phyloP scores from a whole-genome alignment of 106 monocot species.

The Gastrodia elata region DNA sequence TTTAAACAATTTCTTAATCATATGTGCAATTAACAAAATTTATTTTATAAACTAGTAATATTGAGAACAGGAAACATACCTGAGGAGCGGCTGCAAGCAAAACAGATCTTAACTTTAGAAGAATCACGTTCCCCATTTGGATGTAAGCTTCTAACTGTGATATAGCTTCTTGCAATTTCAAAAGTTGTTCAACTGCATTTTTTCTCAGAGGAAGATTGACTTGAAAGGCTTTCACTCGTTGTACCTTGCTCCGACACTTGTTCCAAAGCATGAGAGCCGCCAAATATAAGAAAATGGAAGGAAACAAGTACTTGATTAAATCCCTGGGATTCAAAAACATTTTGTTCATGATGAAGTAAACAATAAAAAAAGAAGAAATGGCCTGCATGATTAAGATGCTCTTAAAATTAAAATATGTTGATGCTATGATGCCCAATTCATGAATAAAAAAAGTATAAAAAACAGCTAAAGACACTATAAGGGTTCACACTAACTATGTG shows the following conservation, averaged over 20 bases:
- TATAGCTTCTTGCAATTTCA: conserved; percentile 57
- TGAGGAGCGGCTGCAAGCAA: conserved; percentile 49
- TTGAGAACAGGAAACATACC: conserved; percentile 26
- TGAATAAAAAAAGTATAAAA: too few relatives aligned
- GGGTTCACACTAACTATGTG: too few relatives aligned
- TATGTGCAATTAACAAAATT: not conserved
- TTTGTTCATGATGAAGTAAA: not conserved
- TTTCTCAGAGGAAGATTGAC: conserved; percentile 38
- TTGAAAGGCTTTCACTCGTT: conserved; percentile 34
- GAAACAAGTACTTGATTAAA: conserved; percentile 40
- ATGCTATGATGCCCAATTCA: too few relatives aligned
- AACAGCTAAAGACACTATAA: too few relatives aligned
- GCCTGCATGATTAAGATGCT: not conserved
- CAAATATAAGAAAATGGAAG: conserved; percentile 26
- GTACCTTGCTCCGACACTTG: conserved; percentile 23
- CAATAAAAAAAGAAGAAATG: not conserved
- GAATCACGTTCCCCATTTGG: conserved; percentile 44
- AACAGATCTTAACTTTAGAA: conserved; percentile 64
- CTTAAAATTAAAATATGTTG: too few relatives aligned
- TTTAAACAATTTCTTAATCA: not conserved
- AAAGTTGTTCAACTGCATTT: conserved; percentile 66
- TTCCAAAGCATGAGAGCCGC: conserved; percentile 50
- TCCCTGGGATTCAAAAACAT: conserved; percentile 30
- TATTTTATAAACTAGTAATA: not conserved
- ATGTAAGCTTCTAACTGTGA: conserved; percentile 42